Conservation (phyloP, 805 yeast species). For the Candida silvicultrix region DNA sequence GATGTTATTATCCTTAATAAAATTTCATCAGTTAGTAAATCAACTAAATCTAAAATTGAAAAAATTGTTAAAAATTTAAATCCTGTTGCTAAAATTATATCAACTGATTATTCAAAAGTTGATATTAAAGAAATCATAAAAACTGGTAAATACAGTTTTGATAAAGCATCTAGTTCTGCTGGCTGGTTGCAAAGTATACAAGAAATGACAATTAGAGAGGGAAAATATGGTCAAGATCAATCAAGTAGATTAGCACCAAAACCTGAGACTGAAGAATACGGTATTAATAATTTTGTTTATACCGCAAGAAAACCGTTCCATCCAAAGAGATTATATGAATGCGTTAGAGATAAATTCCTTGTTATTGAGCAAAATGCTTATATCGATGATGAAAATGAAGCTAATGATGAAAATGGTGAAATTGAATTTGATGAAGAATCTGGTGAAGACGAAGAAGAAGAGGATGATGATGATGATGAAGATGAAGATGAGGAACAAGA, state of each 20-base stretch:
- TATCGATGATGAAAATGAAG: constrained; percentile 16
- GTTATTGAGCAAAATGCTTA: constrained; percentile 12
- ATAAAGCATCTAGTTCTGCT: constrained; percentile 35
- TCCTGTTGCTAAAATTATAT: constrained; percentile 34
- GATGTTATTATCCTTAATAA: constrained; percentile 39
- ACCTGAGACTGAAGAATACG: constrained; percentile 42
- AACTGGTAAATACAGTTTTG: constrained; percentile 33
- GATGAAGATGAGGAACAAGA: constrained; percentile 2
- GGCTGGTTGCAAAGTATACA: constrained; percentile 39
- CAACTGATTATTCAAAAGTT: constrained; percentile 31
- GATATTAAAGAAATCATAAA: constrained; percentile 29
- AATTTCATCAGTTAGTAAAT: constrained; percentile 23
- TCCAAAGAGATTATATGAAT: constrained; percentile 33
- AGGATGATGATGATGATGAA: constrained; percentile 4
- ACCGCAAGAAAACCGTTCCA: constrained; percentile 37
- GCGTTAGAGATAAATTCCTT: constrained; percentile 31
- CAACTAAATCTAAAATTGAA: constrained; percentile 23
- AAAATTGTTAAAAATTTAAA: constrained; percentile 30
- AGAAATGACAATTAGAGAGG: constrained; percentile 31
- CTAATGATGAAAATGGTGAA: constrained; percentile 15
- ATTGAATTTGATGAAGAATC: constrained; percentile 9
- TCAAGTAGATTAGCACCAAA: constrained; percentile 28
- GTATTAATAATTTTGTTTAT: constrained; percentile 37
- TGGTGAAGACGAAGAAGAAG: constrained; percentile 4
- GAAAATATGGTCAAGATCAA: constrained; percentile 19